Evolutionary conservation across 1,284 basidiomycete species (phyloP).

Genomic region (Fistulinella staudtii): DNA sequence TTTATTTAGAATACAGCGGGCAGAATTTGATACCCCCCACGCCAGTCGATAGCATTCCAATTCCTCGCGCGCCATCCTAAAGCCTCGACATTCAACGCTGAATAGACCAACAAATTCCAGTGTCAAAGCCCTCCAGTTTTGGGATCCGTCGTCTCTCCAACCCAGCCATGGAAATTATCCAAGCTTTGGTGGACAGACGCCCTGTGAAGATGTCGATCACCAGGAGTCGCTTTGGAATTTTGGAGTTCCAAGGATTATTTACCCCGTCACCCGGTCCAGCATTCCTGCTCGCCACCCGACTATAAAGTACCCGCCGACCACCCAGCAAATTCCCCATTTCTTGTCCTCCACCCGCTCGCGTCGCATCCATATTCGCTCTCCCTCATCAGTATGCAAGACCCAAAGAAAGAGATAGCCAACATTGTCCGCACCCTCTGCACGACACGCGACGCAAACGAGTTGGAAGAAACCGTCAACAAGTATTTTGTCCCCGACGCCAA

Average conservation of each 20-base stretch:
- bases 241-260: not conserved
- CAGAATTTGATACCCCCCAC: too few species aligned
- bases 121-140: too few species aligned
- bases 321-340: constrained; percentile 1
- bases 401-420: constrained; percentile 25
- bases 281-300: constrained; percentile 1
- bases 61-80: too few species aligned
- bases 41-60: too few species aligned
- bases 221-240: constrained; percentile 5
- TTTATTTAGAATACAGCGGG: too few species aligned
- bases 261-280: not conserved
- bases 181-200: not conserved
- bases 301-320: constrained; percentile 16
- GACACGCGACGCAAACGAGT: constrained; percentile 16
- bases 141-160: too few species aligned
- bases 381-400: constrained; percentile 25
- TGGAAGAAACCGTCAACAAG: constrained; percentile 14
- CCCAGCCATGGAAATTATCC: too few species aligned
- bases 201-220: constrained; percentile 1
- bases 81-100: too few species aligned
- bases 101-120: too few species aligned
- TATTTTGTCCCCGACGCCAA: constrained; percentile 22
- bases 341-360: not conserved
- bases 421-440: constrained; percentile 23
- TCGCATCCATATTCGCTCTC: not conserved